Percentiles rank a stretch among this genome's conserved stretches.
These are phyloP conservation scores for Thozetella sp. DNA, from an alignment of 495 filamentous ascomycete species.

Conservation along the genomic window DNA sequence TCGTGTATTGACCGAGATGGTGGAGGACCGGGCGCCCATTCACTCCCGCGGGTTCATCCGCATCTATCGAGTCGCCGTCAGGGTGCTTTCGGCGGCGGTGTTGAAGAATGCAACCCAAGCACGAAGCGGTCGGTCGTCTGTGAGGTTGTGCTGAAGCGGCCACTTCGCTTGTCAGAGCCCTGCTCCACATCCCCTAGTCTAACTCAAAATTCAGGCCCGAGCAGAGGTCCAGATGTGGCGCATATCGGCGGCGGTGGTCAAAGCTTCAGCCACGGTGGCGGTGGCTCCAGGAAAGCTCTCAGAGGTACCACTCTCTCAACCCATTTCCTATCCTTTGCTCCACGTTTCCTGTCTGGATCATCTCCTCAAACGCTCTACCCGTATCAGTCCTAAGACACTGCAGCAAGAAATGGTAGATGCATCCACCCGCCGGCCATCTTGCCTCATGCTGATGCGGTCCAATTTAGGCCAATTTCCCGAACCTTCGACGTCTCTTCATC, in stretches of 20 bases:
- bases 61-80: background rate
- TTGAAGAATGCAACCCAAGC: background rate
- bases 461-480: slow-evolving; percentile 80
- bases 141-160: background rate
- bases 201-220: background rate
- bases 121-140: background rate
- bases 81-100: background rate
- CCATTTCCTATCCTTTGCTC: too few species aligned
- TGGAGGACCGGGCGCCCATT: background rate
- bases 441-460: too few species aligned
- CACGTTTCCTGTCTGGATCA: too few species aligned
- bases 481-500: slow-evolving; percentile 93
- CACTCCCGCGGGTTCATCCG: background rate
- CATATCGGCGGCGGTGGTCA: background rate
- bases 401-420: background rate
- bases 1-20: background rate
- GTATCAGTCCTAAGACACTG: background rate
- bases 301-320: background rate
- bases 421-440: too few species aligned
- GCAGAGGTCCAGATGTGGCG: background rate
- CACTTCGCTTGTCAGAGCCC: slow-evolving; percentile 1
- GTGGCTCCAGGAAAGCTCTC: too few species aligned
- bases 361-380: background rate
- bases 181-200: background rate
- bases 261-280: background rate